Evolutionary conservation across 2,329 filamentous ascomycete species (phyloP), one percentile per base, ranked within the genome.

Genomic region (Berkeleyomyces rouxiae): DNA sequence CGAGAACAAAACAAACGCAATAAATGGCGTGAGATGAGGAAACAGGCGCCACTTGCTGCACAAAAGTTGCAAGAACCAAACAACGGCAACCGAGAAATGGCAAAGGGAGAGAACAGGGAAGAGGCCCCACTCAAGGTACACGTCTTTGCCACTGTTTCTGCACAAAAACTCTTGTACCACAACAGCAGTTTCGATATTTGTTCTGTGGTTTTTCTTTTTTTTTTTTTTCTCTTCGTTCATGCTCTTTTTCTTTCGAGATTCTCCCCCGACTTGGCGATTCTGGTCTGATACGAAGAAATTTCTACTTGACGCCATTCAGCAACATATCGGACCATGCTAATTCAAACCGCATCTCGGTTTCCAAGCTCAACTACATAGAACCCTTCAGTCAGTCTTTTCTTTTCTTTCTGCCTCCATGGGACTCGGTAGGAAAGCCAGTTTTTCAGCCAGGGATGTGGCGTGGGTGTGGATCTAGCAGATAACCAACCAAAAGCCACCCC

Each of bases 1-100:
- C 49, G 49, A 55, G 40, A 60, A 36, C 23, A 49, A 60, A 51
- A 61, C 31, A 61, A 61, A 53, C 11, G 16, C 23, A 37, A 55
- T 31, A 55, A 55, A 55, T 55, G 49, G 49, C 49, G 49, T 55
- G 49, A 55, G 49, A 55, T 55, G 49, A 37, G 33, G 13, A n/a
- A 31, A 46, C 10, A 13, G 31, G 49, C 49, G 33, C 49, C 49
- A 55, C 49, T 55, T 55, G 49, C 33, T 37, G 23, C 33, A 33
- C 3, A 55, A 5, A 39, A 37, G 37, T 13, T 33, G 49, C n/a
- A 55, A 55, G 49, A 55, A 55, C 49, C 49, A 37, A 55, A n/a
- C 49, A 37, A 55, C 36, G 16, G 49, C 49, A 53, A 53, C 23
- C 31, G 5, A 36, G 36, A 11, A 36, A 4, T 36, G 49, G 1